phyloP scores from a whole-genome alignment of 1,284 basidiomycete species.

The Fomitopsis pinicola region DNA sequence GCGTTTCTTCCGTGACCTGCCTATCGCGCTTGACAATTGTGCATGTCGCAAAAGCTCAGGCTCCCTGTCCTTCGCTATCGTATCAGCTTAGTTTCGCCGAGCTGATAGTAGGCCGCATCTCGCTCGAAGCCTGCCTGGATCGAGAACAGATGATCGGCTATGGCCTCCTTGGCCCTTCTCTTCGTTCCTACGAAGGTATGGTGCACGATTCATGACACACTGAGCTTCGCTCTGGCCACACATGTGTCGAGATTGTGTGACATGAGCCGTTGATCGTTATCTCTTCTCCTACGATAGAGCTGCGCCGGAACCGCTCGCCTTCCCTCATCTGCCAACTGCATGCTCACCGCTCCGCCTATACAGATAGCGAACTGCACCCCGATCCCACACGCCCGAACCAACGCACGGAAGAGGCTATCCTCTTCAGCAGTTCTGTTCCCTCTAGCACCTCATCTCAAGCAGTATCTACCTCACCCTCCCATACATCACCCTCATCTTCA shows the following conservation, averaged over 20 bases:
- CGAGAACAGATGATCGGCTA: not conserved
- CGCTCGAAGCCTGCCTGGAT: not conserved
- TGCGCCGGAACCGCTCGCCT: not conserved
- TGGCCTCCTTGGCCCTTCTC: not conserved
- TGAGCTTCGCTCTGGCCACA: no score
- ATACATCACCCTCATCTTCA: conserved; percentile 5
- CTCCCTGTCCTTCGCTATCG: no score
- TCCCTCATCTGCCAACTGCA: not conserved
- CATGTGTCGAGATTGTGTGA: not conserved
- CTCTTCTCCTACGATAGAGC: not conserved
- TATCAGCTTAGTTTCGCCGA: not conserved
- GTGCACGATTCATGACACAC: not conserved
- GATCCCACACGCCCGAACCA: conserved; percentile 11
- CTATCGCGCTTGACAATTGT: not conserved
- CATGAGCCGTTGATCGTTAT: not conserved
- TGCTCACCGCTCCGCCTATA: not conserved
- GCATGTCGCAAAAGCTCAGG: no score
- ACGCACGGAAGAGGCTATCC: conserved; percentile 9
- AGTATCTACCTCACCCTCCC: conserved; percentile 9
- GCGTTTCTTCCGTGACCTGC: not conserved
- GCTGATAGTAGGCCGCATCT: not conserved
- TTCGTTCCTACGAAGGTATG: not conserved
- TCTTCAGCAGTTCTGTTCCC: conserved; percentile 1
- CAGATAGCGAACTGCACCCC: conserved; percentile 15
- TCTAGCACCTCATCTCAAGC: conserved; percentile 10